Percentiles rank a stretch among this genome's conserved stretches.
Conservation (phyloP, 495 filamentous ascomycete genomes). For the Halenospora varia region DNA sequence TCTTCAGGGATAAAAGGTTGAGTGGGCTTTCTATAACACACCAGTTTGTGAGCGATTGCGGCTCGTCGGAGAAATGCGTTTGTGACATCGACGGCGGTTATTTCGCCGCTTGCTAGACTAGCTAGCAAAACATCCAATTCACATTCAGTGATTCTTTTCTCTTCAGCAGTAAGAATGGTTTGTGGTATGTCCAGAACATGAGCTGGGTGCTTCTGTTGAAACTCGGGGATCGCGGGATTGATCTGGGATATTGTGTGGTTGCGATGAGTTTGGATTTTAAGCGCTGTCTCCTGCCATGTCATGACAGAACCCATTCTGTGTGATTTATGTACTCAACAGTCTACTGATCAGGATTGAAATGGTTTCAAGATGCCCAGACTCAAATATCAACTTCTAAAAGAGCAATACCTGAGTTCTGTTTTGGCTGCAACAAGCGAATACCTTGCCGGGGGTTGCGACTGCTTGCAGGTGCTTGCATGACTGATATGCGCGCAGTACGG, state of each 20-base stretch:
- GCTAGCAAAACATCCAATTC: not conserved
- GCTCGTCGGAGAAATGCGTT: slow-evolving; percentile 52
- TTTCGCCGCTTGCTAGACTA: not conserved
- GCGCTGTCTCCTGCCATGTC: not conserved
- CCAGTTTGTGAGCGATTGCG: slow-evolving; percentile 19
- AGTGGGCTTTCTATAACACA: slow-evolving; percentile 11
- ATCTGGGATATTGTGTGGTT: not conserved
- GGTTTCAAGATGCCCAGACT: too few relatives aligned
- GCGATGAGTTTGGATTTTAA: not conserved
- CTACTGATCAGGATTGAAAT: too few relatives aligned
- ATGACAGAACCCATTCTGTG: too few relatives aligned
- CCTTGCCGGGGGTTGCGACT: too few relatives aligned
- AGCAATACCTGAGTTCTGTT: too few relatives aligned
- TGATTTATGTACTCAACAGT: too few relatives aligned
- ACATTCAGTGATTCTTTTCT: slow-evolving; percentile 1
- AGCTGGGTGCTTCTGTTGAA: not conserved
- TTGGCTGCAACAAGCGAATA: too few relatives aligned
- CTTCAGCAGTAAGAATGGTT: slow-evolving; percentile 6
- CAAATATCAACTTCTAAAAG: too few relatives aligned
- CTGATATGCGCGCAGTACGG: too few relatives aligned
- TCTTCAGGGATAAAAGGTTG: slow-evolving; percentile 13
- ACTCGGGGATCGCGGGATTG: not conserved
- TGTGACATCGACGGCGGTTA: slow-evolving; percentile 30
- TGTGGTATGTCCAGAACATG: not conserved
- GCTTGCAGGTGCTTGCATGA: too few relatives aligned